Base-by-base conservation (phyloP, 2,329 filamentous ascomycete species). In the Orbilia ellipsospora region DNA sequence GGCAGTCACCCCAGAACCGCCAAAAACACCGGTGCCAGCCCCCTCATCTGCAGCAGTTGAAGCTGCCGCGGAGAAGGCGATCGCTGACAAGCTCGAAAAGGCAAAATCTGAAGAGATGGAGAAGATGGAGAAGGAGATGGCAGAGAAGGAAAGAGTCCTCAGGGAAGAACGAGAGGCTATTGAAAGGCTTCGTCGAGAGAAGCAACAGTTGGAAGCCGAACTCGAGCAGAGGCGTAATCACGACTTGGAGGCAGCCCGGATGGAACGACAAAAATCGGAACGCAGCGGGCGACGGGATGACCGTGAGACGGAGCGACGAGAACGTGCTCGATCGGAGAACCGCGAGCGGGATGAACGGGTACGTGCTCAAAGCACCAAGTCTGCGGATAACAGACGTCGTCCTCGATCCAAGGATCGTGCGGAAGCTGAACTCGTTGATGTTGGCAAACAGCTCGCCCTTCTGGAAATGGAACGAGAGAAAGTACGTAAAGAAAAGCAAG, bases 391-490 rank as follows among this genome's bases (percentile, higher is more conserved):
- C 44, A 55, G 66, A 36, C 73, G 73, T 15, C 73, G 65, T 36
- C 66, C 73, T 44, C 48, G 72, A 42, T 72, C 73, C 28, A 77
- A 77, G 50, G 73, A 72, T 40, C 66, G 67, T 42, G 65, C 73
- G 13, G 73, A 77, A 40, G 72, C 72, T n/a, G 72, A 75, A 10
- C 64, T 75, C 1, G 64, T 75, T 18, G 72, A 75, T 28, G 72
- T 75, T 45, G 72, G 64, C 16, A 75, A 75, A 42, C 72, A 75
- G 64, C 60, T 69, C 42, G 72, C 72, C 7, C 72, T 75, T 48
- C 52, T 75, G n/a, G 72, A 75, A 18, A 59, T 75, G 51, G 73
- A 77, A 26, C 48, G 66, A 23, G 73, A 77, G 64, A 72, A 72
- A 61, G 54, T 77, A 23, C 57, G 64, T 4, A 68, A 68, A 51